Percentiles rank a stretch among this genome's conserved stretches.
These are phyloP conservation scores for Fusarium begoniae DNA, from an alignment of 2,329 filamentous ascomycete genomes.

Conservation along the genomic window DNA sequence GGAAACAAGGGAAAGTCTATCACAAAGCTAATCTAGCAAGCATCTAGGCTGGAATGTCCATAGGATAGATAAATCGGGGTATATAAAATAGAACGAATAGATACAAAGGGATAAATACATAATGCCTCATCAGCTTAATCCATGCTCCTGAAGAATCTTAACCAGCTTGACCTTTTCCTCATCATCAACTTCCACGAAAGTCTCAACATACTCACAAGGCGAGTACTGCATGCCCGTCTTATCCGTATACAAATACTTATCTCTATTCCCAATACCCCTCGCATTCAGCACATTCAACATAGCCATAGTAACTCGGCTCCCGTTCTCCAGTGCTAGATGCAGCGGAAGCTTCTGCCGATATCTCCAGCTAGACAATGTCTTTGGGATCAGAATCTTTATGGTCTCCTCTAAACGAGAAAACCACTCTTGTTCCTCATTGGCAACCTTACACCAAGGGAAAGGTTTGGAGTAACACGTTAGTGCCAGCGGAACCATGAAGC, in stretches of 20 bases:
- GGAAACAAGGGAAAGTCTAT: slow-evolving; percentile 17
- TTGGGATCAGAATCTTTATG: slow-evolving; percentile 4
- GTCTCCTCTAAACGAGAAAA: slow-evolving; percentile 3
- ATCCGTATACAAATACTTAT: slow-evolving; percentile 13
- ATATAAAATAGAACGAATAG: not conserved
- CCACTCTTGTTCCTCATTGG: slow-evolving; percentile 11
- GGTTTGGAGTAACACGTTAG: slow-evolving; percentile 6
- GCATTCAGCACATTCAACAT: not conserved
- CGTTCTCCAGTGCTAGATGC: slow-evolving; percentile 18
- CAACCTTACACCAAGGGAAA: slow-evolving; percentile 13
- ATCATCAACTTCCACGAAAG: slow-evolving; percentile 4
- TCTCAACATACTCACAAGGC: slow-evolving; percentile 11
- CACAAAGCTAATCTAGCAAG: slow-evolving; percentile 1
- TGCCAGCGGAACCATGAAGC: slow-evolving; percentile 15
- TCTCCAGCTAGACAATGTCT: not conserved
- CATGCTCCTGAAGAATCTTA: not conserved
- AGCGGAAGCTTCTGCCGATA: slow-evolving; percentile 5
- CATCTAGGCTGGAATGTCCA: not conserved
- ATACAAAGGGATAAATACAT: not conserved
- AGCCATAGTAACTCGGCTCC: not conserved
- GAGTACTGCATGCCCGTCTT: slow-evolving; percentile 11
- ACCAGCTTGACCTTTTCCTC: slow-evolving; percentile 10
- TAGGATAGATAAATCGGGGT: not conserved
- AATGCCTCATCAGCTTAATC: not conserved
- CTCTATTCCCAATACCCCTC: not conserved